Percentiles rank a stretch among this genome's conserved stretches.
These are phyloP conservation scores for Cercospora citrullina DNA, from an alignment of 2,329 filamentous ascomycete species.

Conservation along the genomic window DNA sequence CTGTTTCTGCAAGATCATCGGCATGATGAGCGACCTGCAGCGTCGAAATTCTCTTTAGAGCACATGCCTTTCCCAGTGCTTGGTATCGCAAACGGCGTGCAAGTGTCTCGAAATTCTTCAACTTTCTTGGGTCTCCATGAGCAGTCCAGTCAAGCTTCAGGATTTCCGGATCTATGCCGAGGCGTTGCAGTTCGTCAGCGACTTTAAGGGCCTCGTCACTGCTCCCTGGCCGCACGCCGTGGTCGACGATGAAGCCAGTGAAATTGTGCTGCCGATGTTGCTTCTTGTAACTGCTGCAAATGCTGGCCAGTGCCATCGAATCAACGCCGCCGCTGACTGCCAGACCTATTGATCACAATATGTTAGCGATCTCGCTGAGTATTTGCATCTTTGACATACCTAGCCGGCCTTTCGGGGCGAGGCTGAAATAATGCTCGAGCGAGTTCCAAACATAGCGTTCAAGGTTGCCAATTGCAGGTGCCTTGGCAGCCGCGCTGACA, in stretches of 20 bases:
- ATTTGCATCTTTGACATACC: neutral
- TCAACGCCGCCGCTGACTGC: constrained; percentile 92
- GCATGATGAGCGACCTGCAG: constrained; percentile 82
- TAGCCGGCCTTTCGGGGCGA: constrained; percentile 3
- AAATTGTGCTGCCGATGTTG: constrained; percentile 37
- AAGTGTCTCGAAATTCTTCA: constrained; percentile 71
- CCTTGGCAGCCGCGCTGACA: constrained; percentile 3
- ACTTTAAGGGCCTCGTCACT: constrained; percentile 56
- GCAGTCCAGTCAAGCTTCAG: constrained; percentile 43
- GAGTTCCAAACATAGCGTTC: constrained; percentile 10
- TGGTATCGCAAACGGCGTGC: constrained; percentile 76
- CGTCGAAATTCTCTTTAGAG: constrained; percentile 52
- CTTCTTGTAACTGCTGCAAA: constrained; percentile 56
- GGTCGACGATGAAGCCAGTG: constrained; percentile 62
- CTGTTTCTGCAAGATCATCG: constrained; percentile 89
- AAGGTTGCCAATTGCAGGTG: neutral
- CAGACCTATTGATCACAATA: constrained; percentile 48
- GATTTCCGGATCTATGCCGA: constrained; percentile 32
- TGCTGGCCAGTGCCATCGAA: constrained; percentile 89
- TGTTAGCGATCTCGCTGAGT: neutral
- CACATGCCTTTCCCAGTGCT: constrained; percentile 64
- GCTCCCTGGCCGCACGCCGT: constrained; percentile 58
- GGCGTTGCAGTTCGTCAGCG: constrained; percentile 32
- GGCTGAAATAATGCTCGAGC: neutral
- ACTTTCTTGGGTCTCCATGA: constrained; percentile 42